These are phyloP conservation scores for Mesostigma viride DNA, from an alignment of 139 green algal species.

Conservation along the genomic window DNA sequence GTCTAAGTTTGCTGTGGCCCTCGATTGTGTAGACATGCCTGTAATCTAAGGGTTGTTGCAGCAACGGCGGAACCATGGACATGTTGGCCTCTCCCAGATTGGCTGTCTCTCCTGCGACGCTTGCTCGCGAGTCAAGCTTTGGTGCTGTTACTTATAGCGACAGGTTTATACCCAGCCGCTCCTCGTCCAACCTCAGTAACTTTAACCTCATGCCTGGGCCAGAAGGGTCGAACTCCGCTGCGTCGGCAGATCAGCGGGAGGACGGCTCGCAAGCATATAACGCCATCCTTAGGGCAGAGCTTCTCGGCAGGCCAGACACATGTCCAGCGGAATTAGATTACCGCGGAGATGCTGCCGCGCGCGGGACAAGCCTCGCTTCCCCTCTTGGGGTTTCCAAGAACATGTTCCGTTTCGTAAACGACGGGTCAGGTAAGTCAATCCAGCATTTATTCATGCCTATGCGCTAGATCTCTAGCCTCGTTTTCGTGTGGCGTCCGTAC, in stretches of 20 bases:
- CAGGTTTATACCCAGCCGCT: slow-evolving; percentile 29
- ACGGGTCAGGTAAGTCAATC: too few relatives aligned
- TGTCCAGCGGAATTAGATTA: too few relatives aligned
- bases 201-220: background rate
- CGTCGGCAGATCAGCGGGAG: background rate
- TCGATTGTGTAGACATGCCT: background rate
- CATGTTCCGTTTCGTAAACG: too few relatives aligned
- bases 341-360: background rate
- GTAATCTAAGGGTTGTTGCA: background rate
- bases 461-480: too few relatives aligned
- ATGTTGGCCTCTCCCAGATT: background rate
- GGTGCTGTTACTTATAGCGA: slow-evolving; percentile 18
- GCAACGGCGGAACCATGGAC: background rate
- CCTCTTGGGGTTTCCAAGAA: too few relatives aligned
- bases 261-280: background rate
- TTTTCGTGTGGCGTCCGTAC: too few relatives aligned
- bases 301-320: background rate
- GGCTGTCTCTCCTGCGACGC: too few relatives aligned
- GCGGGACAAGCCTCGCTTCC: background rate
- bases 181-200: slow-evolving; percentile 12
- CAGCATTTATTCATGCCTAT: too few relatives aligned
- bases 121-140: background rate
- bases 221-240: slow-evolving; percentile 14
- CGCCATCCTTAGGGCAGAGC: background rate
- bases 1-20: too few relatives aligned